Percentiles rank a stretch among this genome's conserved stretches.
Conservation (phyloP, 352 stramenopile genomes). For the Globisporangium cystogenes region DNA sequence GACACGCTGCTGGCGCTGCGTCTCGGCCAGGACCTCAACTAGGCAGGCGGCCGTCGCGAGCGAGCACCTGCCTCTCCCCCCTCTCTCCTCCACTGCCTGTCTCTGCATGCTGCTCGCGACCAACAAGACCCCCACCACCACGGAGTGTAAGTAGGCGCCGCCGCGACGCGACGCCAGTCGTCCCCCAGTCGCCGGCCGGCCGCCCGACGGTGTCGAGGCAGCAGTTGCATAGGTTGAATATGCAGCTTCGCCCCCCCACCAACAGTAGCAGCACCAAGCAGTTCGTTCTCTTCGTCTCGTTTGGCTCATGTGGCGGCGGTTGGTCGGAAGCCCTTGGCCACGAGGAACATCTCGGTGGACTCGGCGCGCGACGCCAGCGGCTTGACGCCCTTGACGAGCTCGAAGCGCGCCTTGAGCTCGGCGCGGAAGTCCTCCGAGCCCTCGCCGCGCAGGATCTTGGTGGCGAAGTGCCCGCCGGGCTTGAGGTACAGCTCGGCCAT, state of each 20-base stretch:
- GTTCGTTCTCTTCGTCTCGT: no score
- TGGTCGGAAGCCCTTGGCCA: constrained; percentile 76
- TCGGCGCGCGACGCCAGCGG: constrained; percentile 69
- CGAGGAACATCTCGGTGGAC: constrained; percentile 83
- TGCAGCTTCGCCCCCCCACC: constrained; percentile 9
- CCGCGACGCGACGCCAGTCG: no score
- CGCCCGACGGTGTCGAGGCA: no score
- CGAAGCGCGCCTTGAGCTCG: constrained; percentile 70
- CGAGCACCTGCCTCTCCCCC: no score
- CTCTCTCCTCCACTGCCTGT: not conserved
- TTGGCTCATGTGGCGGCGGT: no score
- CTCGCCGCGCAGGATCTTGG: constrained; percentile 78
- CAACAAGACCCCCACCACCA: no score
- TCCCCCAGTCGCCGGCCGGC: no score
- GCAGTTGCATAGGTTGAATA: constrained; percentile 16
- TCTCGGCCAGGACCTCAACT: constrained; percentile 81
- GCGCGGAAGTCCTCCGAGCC: constrained; percentile 70
- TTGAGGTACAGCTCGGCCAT: constrained; percentile 81
- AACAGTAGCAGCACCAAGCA: not conserved
- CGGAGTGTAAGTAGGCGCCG: not conserved
- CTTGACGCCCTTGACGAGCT: constrained; percentile 74
- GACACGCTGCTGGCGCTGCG: constrained; percentile 82
- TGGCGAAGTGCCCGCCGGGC: constrained; percentile 70
- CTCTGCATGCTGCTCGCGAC: not conserved
- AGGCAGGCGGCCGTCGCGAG: constrained; percentile 1